Conservation (phyloP, 2,329 filamentous ascomycete genomes). For the Colletotrichum sp. region DNA sequence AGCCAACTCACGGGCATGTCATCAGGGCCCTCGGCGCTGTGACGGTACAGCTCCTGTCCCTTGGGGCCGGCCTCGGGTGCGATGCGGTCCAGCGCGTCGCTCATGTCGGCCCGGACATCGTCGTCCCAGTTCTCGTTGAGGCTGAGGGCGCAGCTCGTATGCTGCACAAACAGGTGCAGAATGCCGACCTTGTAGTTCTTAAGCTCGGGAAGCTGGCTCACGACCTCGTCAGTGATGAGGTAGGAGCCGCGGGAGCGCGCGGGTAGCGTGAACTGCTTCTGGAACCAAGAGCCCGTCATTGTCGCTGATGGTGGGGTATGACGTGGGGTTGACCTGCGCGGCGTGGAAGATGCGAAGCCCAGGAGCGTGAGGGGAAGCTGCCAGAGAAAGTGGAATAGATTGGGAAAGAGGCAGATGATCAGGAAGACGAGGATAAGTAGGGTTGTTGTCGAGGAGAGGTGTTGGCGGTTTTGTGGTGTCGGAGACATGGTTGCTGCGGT, state of each 20-base stretch:
- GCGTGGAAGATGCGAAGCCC: constrained; percentile 29
- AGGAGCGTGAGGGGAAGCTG: constrained; percentile 51
- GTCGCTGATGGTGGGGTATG: constrained; percentile 30
- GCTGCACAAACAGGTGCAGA: constrained; percentile 91
- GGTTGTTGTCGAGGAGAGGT: constrained; percentile 45
- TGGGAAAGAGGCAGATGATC: constrained; percentile 57
- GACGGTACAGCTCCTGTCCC: constrained; percentile 78
- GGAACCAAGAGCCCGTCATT: constrained; percentile 75
- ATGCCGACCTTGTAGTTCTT: constrained; percentile 83
- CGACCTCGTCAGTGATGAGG: constrained; percentile 82
- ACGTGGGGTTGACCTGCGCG: constrained; percentile 26
- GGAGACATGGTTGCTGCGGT: constrained; percentile 41
- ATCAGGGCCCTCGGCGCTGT: constrained; percentile 86
- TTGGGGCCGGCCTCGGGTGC: constrained; percentile 78
- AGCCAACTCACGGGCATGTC: constrained; percentile 79
- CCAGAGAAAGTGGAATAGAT: constrained; percentile 57
- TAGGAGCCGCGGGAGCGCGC: constrained; percentile 82
- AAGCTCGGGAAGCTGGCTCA: constrained; percentile 78
- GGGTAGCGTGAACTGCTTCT: constrained; percentile 85
- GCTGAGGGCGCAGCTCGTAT: constrained; percentile 88
- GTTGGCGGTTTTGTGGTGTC: constrained; percentile 34
- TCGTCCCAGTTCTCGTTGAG: constrained; percentile 91
- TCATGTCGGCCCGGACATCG: constrained; percentile 93
- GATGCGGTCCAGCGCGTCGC: constrained; percentile 88
- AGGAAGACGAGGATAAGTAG: constrained; percentile 54